Evolutionary conservation across 2,329 filamentous ascomycete species (phyloP).

Genomic region (Claviceps purpurea): DNA sequence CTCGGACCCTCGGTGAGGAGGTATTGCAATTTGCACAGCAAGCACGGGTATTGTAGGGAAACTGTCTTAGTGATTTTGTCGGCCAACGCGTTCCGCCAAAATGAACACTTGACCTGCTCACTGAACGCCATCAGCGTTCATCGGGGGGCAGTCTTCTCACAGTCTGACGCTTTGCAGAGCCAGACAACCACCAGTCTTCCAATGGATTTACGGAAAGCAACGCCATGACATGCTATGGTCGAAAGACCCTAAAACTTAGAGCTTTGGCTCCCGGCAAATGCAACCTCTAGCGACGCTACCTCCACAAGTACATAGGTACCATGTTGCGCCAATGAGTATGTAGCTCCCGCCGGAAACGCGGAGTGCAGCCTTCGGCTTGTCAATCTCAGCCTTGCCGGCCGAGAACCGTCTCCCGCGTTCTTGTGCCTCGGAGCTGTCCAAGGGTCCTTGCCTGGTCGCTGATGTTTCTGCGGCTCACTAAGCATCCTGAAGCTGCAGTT

Average conservation of each 20-base stretch:
- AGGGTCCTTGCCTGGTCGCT: too few species aligned
- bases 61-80: too few species aligned
- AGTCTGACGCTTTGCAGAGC: background rate
- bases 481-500: background rate
- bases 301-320: background rate
- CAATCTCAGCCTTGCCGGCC: conserved; percentile 5
- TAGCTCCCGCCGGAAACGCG: background rate
- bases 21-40: too few species aligned
- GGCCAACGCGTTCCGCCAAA: background rate
- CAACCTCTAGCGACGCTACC: background rate
- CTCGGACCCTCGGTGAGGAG: too few species aligned
- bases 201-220: background rate
- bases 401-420: background rate
- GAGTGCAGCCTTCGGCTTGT: conserved; percentile 3
- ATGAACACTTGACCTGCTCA: background rate
- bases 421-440: background rate
- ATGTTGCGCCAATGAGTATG: background rate
- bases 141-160: background rate
- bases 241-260: too few species aligned
- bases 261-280: background rate
- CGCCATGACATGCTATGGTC: background rate
- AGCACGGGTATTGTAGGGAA: too few species aligned
- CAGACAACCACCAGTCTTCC: too few species aligned
- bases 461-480: too few species aligned
- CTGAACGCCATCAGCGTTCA: background rate